Evolutionary conservation across 2,329 filamentous ascomycete species (phyloP).

Genomic region (Thielaviopsis ethacetica): DNA sequence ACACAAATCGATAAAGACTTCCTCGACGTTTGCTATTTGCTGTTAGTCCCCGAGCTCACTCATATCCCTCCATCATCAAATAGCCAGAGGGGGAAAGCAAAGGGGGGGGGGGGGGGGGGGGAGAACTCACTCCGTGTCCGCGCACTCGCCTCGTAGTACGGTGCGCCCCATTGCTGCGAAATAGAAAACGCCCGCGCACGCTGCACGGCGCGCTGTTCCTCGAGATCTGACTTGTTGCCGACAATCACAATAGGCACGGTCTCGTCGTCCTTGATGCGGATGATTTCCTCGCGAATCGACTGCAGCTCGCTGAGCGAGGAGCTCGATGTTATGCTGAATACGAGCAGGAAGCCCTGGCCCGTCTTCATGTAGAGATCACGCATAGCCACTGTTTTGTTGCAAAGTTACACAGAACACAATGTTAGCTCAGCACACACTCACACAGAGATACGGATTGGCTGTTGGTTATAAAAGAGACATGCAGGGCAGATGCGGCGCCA

Average conservation of each 20-base stretch:
- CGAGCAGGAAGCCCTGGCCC: conserved; percentile 77
- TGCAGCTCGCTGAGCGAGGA: conserved; percentile 71
- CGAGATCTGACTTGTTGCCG: conserved; percentile 80
- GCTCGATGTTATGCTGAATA: conserved; percentile 78
- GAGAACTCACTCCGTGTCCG: conserved; percentile 46
- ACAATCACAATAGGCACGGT: conserved; percentile 78
- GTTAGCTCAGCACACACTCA: conserved; percentile 12
- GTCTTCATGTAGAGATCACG: conserved; percentile 87
- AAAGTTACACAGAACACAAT: neutral
- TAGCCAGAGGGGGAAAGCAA: neutral
- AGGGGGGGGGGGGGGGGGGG: neutral
- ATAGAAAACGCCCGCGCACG: conserved; percentile 67
- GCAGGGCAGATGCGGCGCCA: too few species aligned
- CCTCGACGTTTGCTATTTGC: conserved; percentile 59
- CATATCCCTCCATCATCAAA: conserved; percentile 5
- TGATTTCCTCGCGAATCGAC: conserved; percentile 73
- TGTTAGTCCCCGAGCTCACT: neutral
- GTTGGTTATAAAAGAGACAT: too few species aligned
- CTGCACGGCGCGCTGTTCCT: conserved; percentile 67
- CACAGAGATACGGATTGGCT: too few species aligned
- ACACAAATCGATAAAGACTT: conserved; percentile 74
- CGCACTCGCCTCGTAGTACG: conserved; percentile 83
- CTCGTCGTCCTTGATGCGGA: conserved; percentile 79
- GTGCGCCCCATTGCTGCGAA: conserved; percentile 75
- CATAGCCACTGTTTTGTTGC: conserved; percentile 34